These are phyloP conservation scores for Pseudomassariella vexata DNA, from an alignment of 2,329 filamentous ascomycete genomes.

Conservation along the genomic window DNA sequence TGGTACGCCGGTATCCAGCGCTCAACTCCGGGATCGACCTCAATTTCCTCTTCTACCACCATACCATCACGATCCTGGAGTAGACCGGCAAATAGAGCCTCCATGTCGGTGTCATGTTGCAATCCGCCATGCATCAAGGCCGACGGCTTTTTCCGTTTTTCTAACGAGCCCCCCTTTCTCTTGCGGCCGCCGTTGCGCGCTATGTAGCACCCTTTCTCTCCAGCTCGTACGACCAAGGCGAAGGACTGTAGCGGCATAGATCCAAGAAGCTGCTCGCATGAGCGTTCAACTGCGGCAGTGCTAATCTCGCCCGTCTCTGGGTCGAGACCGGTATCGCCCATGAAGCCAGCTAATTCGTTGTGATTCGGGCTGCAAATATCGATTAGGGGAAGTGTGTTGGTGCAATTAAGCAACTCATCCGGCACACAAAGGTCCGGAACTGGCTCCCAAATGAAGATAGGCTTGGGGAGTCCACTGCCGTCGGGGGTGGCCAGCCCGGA, in stretches of 20 bases:
- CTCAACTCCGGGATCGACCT: slow-evolving; percentile 59
- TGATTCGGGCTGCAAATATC: slow-evolving; percentile 77
- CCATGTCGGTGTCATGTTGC: slow-evolving; percentile 57
- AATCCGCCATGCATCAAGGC: slow-evolving; percentile 42
- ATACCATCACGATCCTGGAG: slow-evolving; percentile 47
- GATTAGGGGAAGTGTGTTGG: slow-evolving; percentile 55
- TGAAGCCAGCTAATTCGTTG: slow-evolving; percentile 79
- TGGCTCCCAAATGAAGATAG: slow-evolving; percentile 90
- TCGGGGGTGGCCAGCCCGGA: slow-evolving; percentile 28
- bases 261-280: slow-evolving; percentile 57
- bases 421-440: slow-evolving; percentile 83
- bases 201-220: slow-evolving; percentile 66
- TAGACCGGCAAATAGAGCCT: slow-evolving; percentile 54
- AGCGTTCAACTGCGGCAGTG: slow-evolving; percentile 46
- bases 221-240: slow-evolving; percentile 64
- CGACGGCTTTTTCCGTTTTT: slow-evolving; percentile 36
- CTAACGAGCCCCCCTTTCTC: slow-evolving; percentile 22
- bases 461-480: slow-evolving; percentile 35
- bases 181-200: slow-evolving; percentile 52
- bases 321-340: slow-evolving; percentile 56
- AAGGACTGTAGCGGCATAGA: slow-evolving; percentile 61
- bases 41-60: slow-evolving; percentile 51
- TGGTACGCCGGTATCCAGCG: slow-evolving; percentile 79
- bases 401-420: slow-evolving; percentile 58
- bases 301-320: slow-evolving; percentile 49